Evolutionary conservation across 345 rosid species (phyloP), one percentile per base, ranked within the genome.

Genomic region (Pistacia integerrima): DNA sequence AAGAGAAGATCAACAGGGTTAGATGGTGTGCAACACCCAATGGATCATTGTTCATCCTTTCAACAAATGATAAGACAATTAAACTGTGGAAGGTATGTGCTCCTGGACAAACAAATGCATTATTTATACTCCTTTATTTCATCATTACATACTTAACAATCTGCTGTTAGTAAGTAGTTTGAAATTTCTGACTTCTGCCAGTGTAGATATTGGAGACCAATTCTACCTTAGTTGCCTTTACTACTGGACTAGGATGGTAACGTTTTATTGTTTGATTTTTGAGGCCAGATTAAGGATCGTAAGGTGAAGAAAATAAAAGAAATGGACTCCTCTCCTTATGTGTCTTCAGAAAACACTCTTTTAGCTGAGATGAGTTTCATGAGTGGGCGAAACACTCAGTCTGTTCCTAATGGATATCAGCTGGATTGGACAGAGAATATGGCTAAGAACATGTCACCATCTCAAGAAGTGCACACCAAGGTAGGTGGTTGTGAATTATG

Each of bases 1-100:
- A 89, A 74, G 94, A 90, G 84, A 90, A 87, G 82, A 82, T 90
- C 64, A 90, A 89, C 69, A 82, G 72, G 71, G 55, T 89, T 28
- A 87, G 80, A 78, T 90, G 92, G 94, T 85, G 90, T 82, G 66
- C 86, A 11, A 67, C 86, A 11, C 82, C 82, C 62, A 86, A 79
- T 74, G 86, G 83, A 55, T 84, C 89, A 2, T 67, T 82, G 67
- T 83, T 87, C 76, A 75, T 90, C 67, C 91, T 90, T 70, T 87
- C 94, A 18, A 77, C 92, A 11, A 90, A 90, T 74, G 90, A 90
- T 81, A 90, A 84, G 77, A 90, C 94, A n/a, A 85, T 87, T 69
- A 90, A 90, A 81, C 82, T 88, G 70, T 90, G 94, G 94, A 88
- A 88, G 92, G 94, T 90, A 79, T 28, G 69, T 11, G 33, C 75